Percentiles rank a stretch among this genome's conserved stretches.
Evolutionary conservation across 2,329 filamentous ascomycete species (phyloP).

Genomic region (Beauveria caledonica): DNA sequence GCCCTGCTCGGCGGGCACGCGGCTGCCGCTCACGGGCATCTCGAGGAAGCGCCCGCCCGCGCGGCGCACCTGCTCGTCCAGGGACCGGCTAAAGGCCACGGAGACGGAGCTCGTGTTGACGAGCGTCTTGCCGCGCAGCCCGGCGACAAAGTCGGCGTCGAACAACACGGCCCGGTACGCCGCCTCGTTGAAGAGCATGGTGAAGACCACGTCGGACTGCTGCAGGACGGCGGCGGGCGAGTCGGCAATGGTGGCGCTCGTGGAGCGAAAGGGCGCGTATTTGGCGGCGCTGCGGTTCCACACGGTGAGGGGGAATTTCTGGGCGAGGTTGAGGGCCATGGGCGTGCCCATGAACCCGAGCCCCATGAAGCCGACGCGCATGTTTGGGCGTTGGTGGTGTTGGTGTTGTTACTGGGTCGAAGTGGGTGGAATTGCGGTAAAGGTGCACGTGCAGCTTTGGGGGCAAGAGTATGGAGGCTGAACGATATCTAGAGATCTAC

Average conservation of each 20-base stretch:
- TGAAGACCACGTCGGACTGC: slow-evolving; percentile 23
- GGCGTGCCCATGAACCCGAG: slow-evolving; percentile 25
- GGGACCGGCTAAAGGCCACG: slow-evolving; percentile 18
- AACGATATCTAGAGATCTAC: no score
- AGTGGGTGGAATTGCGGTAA: no score
- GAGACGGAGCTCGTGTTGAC: slow-evolving; percentile 25
- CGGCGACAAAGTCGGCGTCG: slow-evolving; percentile 16
- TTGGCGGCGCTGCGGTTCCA: slow-evolving; percentile 25
- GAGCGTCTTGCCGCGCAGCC: slow-evolving; percentile 23
- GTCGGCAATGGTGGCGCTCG: slow-evolving; percentile 17
- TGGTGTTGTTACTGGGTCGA: no score
- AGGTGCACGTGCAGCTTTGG: no score
- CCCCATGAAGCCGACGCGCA: slow-evolving; percentile 24
- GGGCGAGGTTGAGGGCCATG: slow-evolving; percentile 25
- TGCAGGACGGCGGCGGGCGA: slow-evolving; percentile 19
- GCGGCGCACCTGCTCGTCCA: slow-evolving; percentile 16
- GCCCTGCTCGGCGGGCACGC: slow-evolving; percentile 24
- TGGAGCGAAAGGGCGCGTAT: slow-evolving; percentile 16
- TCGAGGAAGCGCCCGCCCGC: slow-evolving; percentile 24
- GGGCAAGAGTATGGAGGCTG: no score
- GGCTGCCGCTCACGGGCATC: slow-evolving; percentile 29
- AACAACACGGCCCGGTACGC: slow-evolving; percentile 19
- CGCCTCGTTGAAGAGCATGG: slow-evolving; percentile 23
- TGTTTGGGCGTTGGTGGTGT: no score
- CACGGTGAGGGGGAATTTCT: slow-evolving; percentile 20